Percentiles rank a stretch among this genome's conserved stretches.
These are phyloP conservation scores for Sporisorium graminicola DNA, from an alignment of 1,284 basidiomycete genomes.

Conservation along the genomic window DNA sequence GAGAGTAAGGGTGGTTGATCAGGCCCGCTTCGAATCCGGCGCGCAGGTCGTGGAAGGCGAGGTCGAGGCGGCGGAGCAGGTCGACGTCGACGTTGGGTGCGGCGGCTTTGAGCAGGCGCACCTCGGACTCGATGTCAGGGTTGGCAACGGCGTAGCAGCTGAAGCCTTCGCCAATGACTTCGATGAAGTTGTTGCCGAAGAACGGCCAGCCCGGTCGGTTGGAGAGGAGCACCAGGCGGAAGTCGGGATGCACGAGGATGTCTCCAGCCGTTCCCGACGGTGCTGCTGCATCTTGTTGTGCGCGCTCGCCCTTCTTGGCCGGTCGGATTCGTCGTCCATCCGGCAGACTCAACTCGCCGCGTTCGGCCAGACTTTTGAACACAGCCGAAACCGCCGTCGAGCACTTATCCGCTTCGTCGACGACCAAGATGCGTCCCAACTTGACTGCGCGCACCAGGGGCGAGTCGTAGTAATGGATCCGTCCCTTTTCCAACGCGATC, in stretches of 20 bases:
- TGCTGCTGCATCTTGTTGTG: neutral
- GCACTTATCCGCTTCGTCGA: constrained; percentile 71
- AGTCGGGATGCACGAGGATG: constrained; percentile 67
- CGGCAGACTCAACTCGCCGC: constrained; percentile 69
- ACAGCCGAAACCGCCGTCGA: constrained; percentile 69
- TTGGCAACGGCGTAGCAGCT: constrained; percentile 68
- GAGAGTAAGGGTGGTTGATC: constrained; percentile 69
- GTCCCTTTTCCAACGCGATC: constrained; percentile 66
- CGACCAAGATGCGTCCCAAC: constrained; percentile 68
- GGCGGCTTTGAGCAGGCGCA: constrained; percentile 65
- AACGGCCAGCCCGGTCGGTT: constrained; percentile 70
- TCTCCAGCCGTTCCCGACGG: constrained; percentile 27
- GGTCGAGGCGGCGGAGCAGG: constrained; percentile 65
- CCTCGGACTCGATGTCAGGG: constrained; percentile 68
- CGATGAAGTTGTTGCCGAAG: constrained; percentile 68
- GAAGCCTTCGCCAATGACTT: constrained; percentile 70
- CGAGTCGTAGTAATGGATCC: constrained; percentile 67
- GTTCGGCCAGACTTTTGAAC: constrained; percentile 68
- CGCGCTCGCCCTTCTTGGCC: constrained; percentile 4
- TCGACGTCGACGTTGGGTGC: constrained; percentile 62
- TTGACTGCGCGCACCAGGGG: constrained; percentile 69
- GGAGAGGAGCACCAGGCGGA: constrained; percentile 70
- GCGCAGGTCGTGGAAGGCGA: constrained; percentile 69
- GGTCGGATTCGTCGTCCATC: constrained; percentile 68
- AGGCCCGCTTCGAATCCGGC: constrained; percentile 67